A percentile compares a stretch with the other conserved stretches of the same genome.
Conservation (phyloP, 352 stramenopile species). For the Pythium brachiatum region DNA sequence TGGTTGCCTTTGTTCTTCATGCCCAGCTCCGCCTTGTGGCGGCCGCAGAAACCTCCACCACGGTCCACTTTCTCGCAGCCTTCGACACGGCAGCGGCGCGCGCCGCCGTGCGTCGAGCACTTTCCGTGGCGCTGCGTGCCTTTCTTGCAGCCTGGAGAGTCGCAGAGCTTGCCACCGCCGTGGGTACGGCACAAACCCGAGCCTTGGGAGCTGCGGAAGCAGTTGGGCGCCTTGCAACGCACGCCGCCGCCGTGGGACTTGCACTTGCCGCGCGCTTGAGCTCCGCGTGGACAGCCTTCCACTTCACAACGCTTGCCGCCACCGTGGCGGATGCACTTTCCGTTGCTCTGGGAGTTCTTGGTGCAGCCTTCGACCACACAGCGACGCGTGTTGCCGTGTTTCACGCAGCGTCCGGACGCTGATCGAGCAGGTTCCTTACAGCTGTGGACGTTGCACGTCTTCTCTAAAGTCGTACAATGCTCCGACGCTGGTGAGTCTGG, state of each 20-base stretch:
- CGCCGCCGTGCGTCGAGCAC: conserved; percentile 48
- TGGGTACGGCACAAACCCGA: conserved; percentile 48
- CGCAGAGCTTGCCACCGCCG: conserved; percentile 51
- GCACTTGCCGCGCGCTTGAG: conserved; percentile 44
- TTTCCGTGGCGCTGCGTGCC: conserved; percentile 46
- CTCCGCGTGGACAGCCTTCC: conserved; percentile 38
- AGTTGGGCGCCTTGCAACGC: conserved; percentile 42
- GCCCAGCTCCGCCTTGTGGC: conserved; percentile 30
- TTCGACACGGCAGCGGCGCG: conserved; percentile 30
- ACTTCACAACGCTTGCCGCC: conserved; percentile 37
- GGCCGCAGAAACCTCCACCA: conserved; percentile 44
- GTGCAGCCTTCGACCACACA: conserved; percentile 31
- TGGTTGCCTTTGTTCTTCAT: not conserved
- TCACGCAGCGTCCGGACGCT: not conserved
- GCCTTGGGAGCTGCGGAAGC: conserved; percentile 40
- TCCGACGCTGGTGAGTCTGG: not conserved
- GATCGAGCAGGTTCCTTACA: not conserved
- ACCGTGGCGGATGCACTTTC: conserved; percentile 35
- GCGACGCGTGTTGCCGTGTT: conserved; percentile 8
- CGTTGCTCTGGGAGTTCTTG: conserved; percentile 38
- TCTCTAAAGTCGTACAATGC: not conserved
- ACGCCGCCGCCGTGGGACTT: conserved; percentile 47
- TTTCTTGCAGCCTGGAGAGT: conserved; percentile 46
- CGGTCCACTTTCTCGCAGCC: conserved; percentile 47
- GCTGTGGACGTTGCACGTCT: conserved; percentile 3